Evolutionary conservation across 140 eudicot species (phyloP).

Genomic region (Cichorium intybus): DNA sequence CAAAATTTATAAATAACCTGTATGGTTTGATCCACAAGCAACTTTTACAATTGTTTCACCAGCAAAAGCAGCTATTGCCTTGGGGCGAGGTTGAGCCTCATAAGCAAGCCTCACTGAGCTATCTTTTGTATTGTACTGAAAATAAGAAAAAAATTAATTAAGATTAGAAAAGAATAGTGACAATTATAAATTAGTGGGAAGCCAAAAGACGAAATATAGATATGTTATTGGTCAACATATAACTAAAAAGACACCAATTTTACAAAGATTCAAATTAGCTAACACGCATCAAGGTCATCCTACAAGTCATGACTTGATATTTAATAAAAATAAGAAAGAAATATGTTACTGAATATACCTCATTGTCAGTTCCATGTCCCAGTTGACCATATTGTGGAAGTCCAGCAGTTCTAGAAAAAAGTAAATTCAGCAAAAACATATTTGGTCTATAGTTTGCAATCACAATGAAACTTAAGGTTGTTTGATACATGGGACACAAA

Average conservation of each 20-base stretch:
- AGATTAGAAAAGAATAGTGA: neutral
- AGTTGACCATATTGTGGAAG: conserved; percentile 99
- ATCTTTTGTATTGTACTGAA: conserved; percentile 90
- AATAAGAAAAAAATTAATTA: neutral
- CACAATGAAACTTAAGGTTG: neutral
- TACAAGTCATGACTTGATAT: no score
- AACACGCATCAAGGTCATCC: no score
- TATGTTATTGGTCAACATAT: no score
- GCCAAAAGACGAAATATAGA: no score
- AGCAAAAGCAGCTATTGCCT: conserved; percentile 66
- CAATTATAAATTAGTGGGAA: neutral
- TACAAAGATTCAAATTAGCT: no score
- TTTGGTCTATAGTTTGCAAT: conserved; percentile 2
- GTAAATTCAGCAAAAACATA: conserved; percentile 1
- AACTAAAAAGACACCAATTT: no score
- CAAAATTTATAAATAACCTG: conserved; percentile 45
- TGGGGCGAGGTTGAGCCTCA: conserved; percentile 95
- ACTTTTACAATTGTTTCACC: conserved; percentile 85
- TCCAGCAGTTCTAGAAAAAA: conserved; percentile 79
- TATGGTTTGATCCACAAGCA: conserved; percentile 99
- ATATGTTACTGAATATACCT: conserved; percentile 46
- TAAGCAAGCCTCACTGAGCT: conserved; percentile 96
- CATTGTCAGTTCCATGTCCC: conserved; percentile 95
- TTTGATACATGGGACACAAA: neutral
- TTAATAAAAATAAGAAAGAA: no score